Base-by-base conservation (phyloP, 2,329 filamentous ascomycete genomes). In the Decorospora gaudefroyi region DNA sequence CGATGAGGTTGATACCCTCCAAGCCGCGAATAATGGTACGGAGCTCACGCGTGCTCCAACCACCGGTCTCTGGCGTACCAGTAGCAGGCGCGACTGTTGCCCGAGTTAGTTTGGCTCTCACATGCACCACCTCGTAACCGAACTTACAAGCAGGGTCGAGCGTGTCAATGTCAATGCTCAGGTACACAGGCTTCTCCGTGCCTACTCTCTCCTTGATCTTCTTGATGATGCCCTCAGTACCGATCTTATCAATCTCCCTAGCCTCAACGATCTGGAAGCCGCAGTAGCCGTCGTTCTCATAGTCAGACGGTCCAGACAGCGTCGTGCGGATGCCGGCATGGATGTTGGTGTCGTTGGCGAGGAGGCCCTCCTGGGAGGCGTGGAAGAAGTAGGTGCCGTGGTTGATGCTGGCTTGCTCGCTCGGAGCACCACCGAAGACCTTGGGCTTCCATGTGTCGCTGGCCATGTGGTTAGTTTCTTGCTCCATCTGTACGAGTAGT, bases 371-470 rank as follows among this genome's bases (percentile, higher is more conserved):
- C 71, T 84, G 81, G 1, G 85, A 74, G 0, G 88, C 89, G 66
- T 92, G 87, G 73, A 86, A 93, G 73, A 95, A 95, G 75, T 93
- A 93, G 1, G 88, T 93, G 28, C 89, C 89, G 72, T 93, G 88
- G 73, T 93, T 95, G 73, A 95, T 85, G 53, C 79, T 79, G 13
- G 89, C 88, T 26, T 84, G 81, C 49, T 90, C 80, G 18, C 82
- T 87, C 0, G 89, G 88, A 0, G 87, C 84, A 19, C 88, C 89
- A 39, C 90, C 89, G 59, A 95, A 95, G 17, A 93, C 89, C 67
- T 92, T 92, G 29, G 89, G 90, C 46, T 81, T 83, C 88, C 88
- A 88, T 61, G 78, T 78, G 52, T 79, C 78, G 3, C 61, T 73
- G 11, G 19, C 15, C 33, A 19, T 13, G 17, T 0, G 6, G 12